These are phyloP conservation scores for Chaetomium sp. DNA, from an alignment of 2,329 filamentous ascomycete species.

Conservation along the genomic window DNA sequence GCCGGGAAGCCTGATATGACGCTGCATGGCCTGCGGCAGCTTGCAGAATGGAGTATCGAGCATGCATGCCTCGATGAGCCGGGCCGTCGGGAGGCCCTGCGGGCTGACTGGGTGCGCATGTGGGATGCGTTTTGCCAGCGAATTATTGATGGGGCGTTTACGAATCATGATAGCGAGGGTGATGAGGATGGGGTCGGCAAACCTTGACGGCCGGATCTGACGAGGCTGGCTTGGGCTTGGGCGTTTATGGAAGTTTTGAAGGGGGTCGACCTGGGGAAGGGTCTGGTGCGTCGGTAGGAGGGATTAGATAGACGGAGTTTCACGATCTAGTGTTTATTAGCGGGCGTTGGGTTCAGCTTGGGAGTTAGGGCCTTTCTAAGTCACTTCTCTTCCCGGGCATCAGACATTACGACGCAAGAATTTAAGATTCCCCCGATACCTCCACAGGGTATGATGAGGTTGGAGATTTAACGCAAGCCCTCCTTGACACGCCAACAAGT, in stretches of 20 bases:
- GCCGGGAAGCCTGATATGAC: conserved; percentile 61
- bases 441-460: too few relatives aligned
- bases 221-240: not conserved
- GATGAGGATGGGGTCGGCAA: not conserved
- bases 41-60: conserved; percentile 56
- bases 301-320: too few relatives aligned
- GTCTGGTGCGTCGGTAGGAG: not conserved
- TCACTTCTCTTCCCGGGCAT: too few relatives aligned
- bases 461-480: too few relatives aligned
- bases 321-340: too few relatives aligned
- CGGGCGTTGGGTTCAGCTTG: too few relatives aligned
- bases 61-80: conserved; percentile 47
- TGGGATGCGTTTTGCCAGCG: conserved; percentile 55
- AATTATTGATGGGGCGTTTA: conserved; percentile 35
- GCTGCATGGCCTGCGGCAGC: conserved; percentile 65
- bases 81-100: conserved; percentile 34
- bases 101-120: conserved; percentile 42
- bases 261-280: not conserved
- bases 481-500: too few relatives aligned
- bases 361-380: too few relatives aligned
- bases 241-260: not conserved
- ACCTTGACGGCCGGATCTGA: not conserved
- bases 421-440: too few relatives aligned
- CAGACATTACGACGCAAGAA: too few relatives aligned
- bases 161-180: not conserved